Percentiles rank a stretch among this genome's conserved stretches.
phyloP scores from a whole-genome alignment of 257 asterid species.

The Osmanthus fragrans region DNA sequence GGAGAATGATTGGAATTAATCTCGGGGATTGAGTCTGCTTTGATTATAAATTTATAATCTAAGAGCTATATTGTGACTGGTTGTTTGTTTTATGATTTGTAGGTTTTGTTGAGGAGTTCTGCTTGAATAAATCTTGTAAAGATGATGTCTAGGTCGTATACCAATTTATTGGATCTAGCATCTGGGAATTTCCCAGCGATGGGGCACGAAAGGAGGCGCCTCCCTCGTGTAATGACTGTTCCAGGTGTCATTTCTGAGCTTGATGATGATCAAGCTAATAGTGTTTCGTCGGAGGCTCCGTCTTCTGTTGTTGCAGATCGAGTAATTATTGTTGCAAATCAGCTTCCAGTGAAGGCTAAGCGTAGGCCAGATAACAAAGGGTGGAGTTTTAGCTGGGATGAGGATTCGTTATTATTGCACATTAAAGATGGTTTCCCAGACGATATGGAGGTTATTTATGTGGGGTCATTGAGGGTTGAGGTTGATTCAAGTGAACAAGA shows the following conservation, averaged over 20 bases:
- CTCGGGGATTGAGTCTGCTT: neutral
- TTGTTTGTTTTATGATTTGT: neutral
- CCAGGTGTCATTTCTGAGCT: slow-evolving; percentile 58
- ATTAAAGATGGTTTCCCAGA: slow-evolving; percentile 56
- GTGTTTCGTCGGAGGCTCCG: slow-evolving; percentile 49
- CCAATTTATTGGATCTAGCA: slow-evolving; percentile 52
- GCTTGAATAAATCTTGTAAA: slow-evolving; percentile 28
- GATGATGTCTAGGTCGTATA: slow-evolving; percentile 59
- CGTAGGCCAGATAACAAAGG: slow-evolving; percentile 47
- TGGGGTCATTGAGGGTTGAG: slow-evolving; percentile 51
- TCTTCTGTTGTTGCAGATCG: slow-evolving; percentile 43
- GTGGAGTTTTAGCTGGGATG: slow-evolving; percentile 61
- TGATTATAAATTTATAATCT: neutral
- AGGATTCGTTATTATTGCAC: slow-evolving; percentile 48
- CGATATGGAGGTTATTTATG: slow-evolving; percentile 53
- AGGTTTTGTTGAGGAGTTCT: slow-evolving; percentile 14
- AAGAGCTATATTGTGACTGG: neutral
- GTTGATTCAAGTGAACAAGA: slow-evolving; percentile 52
- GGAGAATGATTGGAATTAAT: neutral
- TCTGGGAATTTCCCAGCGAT: slow-evolving; percentile 54
- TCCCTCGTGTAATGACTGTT: slow-evolving; percentile 59
- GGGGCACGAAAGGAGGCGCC: slow-evolving; percentile 45
- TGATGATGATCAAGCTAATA: slow-evolving; percentile 51
- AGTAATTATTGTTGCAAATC: slow-evolving; percentile 52
- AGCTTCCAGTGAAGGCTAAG: slow-evolving; percentile 50